These are phyloP conservation scores for apple (Malus domestica) DNA, from an alignment of 306 rosid genomes.

Conservation along the genomic window DNA sequence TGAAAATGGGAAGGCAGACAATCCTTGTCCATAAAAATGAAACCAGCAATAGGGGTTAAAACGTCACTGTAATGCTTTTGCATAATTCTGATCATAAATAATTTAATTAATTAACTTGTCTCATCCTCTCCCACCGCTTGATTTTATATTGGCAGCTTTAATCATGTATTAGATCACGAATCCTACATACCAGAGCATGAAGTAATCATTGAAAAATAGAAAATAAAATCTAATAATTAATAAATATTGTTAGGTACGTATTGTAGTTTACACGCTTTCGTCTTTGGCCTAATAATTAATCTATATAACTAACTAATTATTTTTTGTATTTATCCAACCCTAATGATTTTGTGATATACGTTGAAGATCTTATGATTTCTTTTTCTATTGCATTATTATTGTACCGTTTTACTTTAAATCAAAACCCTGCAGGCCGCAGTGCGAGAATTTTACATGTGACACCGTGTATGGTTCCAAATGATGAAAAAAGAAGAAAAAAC, in stretches of 20 bases:
- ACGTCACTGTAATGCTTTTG: not conserved
- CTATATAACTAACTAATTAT: not conserved
- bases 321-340: not conserved
- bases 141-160: not conserved
- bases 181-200: not conserved
- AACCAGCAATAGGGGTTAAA: not conserved
- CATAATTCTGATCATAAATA: not conserved
- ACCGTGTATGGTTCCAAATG: too few species aligned
- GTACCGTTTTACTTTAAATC: not conserved
- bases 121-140: not conserved
- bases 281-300: not conserved
- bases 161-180: not conserved
- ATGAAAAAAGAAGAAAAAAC: too few species aligned
- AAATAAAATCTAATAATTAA: not conserved
- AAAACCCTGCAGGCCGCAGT: not conserved
- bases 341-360: not conserved
- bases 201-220: not conserved
- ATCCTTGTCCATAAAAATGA: not conserved
- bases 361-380: not conserved
- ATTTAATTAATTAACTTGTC: not conserved
- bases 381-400: not conserved
- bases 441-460: not conserved
- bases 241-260: not conserved
- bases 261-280: not conserved
- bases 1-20: too few species aligned